Base-by-base conservation (phyloP, 2,329 filamentous ascomycete species). In the Ciborinia camelliae region DNA sequence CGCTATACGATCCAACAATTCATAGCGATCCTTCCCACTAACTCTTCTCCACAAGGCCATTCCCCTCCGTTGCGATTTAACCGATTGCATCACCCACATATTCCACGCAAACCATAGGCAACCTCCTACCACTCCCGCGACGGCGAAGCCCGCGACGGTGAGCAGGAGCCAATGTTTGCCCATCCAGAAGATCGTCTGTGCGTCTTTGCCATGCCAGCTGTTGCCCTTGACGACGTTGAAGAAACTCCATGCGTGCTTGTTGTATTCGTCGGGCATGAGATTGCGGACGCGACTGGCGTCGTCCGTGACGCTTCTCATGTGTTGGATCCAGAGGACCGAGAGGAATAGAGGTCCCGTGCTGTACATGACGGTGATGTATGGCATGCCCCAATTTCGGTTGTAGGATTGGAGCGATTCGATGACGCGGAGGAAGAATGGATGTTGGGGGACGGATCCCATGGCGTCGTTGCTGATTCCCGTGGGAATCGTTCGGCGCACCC, bases 401-500 rank as follows among this genome's bases (percentile, higher is more conserved):
- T 90, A 91, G 63, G 81, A 80, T 65, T 85, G 82, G n/a, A 93
- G 79, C 15, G 83, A 81, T 68, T 89, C 82, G 71, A 91, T 89
- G 47, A 89, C 86, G 57, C 82, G 81, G 59, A 87, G 79, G 80
- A 92, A 92, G 79, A 91, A 91, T 0, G 89, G 89, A 71, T 93
- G 90, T 66, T 86, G 82, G 0, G 88, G 86, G 0, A 90, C 82
- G 20, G 89, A 79, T 57, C 89, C 89, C 89, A 93, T 92, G 48
- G 87, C 88, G 72, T 93, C 90, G 79, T 93, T 93, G 69, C 87
- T 90, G 70, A 93, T 90, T 68, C 90, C 90, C 1, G 90, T 93
- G 2, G 90, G 90, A 3, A 83, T 79, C 0, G 90, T 93, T 68
- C 86, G 85, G 69, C 88, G 86, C 18, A 90, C 81, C 84, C 87